phyloP scores from a whole-genome alignment of 2,329 filamentous ascomycete species.

The Ophiostoma ulmi region DNA sequence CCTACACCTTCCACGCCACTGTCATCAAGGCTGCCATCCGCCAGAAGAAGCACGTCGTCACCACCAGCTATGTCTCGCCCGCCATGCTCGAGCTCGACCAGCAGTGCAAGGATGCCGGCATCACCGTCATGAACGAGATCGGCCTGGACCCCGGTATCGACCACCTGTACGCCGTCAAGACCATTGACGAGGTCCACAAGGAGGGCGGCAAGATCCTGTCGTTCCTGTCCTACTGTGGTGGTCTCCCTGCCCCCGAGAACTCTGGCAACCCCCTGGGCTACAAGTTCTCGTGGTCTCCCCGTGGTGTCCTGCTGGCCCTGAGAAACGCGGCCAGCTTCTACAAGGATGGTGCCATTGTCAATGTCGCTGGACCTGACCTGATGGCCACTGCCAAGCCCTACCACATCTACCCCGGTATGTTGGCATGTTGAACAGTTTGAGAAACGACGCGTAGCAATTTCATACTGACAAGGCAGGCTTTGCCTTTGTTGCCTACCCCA shows the following conservation, averaged over 20 bases:
- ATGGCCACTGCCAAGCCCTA: slow-evolving; percentile 89
- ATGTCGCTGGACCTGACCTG: slow-evolving; percentile 61
- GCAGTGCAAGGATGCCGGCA: slow-evolving; percentile 79
- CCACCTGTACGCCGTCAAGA: slow-evolving; percentile 76
- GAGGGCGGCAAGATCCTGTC: slow-evolving; percentile 77
- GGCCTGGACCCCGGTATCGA: slow-evolving; percentile 71
- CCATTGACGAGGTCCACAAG: slow-evolving; percentile 80
- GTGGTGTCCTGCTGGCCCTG: slow-evolving; percentile 82
- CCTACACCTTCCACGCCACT: slow-evolving; percentile 80
- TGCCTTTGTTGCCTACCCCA: slow-evolving; percentile 89
- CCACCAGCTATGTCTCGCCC: slow-evolving; percentile 86
- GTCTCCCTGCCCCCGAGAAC: slow-evolving; percentile 64
- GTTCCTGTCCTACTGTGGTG: slow-evolving; percentile 83
- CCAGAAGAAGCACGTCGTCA: slow-evolving; percentile 93
- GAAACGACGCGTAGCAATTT: background rate
- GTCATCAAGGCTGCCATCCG: slow-evolving; percentile 93
- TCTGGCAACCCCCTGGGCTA: slow-evolving; percentile 89
- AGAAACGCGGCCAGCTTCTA: slow-evolving; percentile 80
- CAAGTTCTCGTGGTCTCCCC: slow-evolving; percentile 78
- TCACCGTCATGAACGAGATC: slow-evolving; percentile 98
- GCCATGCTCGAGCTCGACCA: slow-evolving; percentile 86
- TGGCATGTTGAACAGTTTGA: background rate
- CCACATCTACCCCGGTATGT: slow-evolving; percentile 65
- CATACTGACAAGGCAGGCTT: slow-evolving; percentile 48
- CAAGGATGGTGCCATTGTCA: slow-evolving; percentile 69